These are phyloP conservation scores for Plasmodium adleri DNA, from an alignment of 169 alveolate genomes.

Conservation along the genomic window DNA sequence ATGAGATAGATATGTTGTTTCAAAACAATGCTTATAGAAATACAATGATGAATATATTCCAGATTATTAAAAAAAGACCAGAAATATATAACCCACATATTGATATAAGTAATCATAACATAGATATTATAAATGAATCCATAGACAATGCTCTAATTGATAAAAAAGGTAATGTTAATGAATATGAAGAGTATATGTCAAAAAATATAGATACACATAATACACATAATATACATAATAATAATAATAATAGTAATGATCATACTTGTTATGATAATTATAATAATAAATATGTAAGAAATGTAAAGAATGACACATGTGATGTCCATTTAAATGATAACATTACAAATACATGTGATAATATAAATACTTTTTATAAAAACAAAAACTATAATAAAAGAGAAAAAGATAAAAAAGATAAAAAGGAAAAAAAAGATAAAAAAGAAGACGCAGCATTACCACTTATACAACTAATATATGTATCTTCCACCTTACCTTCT, in stretches of 20 bases:
- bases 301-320: background rate
- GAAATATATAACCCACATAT: constrained; percentile 79
- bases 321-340: too few species aligned
- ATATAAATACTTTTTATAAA: background rate
- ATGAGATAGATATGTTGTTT: constrained; percentile 83
- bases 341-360: background rate
- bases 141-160: constrained; percentile 14
- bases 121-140: constrained; percentile 24
- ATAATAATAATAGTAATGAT: background rate
- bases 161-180: background rate
- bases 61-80: constrained; percentile 82
- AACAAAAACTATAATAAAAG: background rate
- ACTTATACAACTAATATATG: constrained; percentile 81
- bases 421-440: constrained; percentile 12
- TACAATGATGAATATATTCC: constrained; percentile 82
- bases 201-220: too few species aligned
- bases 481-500: constrained; percentile 81
- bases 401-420: constrained; percentile 14
- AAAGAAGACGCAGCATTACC: constrained; percentile 34
- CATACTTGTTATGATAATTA: background rate
- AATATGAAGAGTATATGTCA: too few species aligned
- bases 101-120: constrained; percentile 22
- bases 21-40: constrained; percentile 84
- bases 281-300: background rate
- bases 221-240: background rate